Evolutionary conservation across 768 basidiomycete genomes (phyloP), one percentile per base, ranked within the genome.

Genomic region (Pleurotus pulmonarius): DNA sequence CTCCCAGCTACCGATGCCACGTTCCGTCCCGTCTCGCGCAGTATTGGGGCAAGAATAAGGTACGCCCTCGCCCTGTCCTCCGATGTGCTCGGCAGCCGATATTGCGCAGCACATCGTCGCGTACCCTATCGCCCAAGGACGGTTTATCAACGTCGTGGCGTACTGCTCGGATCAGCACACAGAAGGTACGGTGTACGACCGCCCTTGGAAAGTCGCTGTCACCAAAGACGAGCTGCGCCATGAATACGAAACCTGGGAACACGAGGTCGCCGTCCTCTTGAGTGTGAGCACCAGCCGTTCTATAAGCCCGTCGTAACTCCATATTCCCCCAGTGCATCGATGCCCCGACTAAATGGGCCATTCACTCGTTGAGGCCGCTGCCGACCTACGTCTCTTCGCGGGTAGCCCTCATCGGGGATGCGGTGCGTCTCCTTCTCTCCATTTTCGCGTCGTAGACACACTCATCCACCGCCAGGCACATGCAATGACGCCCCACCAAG

Each of bases 401-500:
- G 13, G 63, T 63, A 12, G 34, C 58, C 2, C 46, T 68, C 34
- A 34, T 66, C 2, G 67, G 67, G 7, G 67, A 68, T 46, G 65
- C 67, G 9, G 67, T 68, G 59, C 20, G 60, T 46, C 29, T 18
- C 20, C 46, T 44, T 46, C 3, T 26, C 8, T 24, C 48, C 13
- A 2, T 18, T 26, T n/a, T 7, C 12, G 7, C 60, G 25, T 56
- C 48, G 24, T 4, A 26, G 13, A 12, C 25, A 2, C 5, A 49
- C 13, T 48, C 43, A 20, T 20, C 20, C 2, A 45, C 12, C 15
- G 25, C 8, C 39, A 70, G 67, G 67, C 68, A 40, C 69, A 74
- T 56, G 70, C 66, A 16, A 72, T 70, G 69, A 60, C 63, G 2
- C 68, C 69, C 9, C 68, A 70, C 60, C 67, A 67, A 58, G 69